Conservation (phyloP, 495 filamentous ascomycete species). For the Penicillium ochrochloron region DNA sequence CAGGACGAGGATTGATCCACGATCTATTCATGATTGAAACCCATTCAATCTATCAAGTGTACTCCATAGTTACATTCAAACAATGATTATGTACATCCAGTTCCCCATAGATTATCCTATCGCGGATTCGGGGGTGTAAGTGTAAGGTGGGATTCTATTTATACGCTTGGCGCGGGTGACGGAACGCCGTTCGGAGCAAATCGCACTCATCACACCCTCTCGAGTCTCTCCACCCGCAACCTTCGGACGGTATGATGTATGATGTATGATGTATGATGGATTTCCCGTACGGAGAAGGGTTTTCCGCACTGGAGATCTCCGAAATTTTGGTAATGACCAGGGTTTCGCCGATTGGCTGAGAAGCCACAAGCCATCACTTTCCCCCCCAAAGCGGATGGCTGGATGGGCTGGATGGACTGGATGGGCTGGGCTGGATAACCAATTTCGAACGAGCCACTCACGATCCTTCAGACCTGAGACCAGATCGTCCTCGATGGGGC, state of each 20-base stretch:
- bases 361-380: not conserved
- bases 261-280: not conserved
- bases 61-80: conserved; percentile 4
- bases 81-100: not conserved
- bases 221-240: not conserved
- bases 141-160: conserved; percentile 1
- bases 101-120: conserved; percentile 2
- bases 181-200: conserved; percentile 1
- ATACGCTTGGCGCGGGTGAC: conserved; percentile 8
- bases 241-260: not conserved
- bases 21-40: conserved; percentile 1
- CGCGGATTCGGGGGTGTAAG: not conserved
- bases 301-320: conserved; percentile 4
- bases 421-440: not conserved
- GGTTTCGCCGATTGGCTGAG: conserved; percentile 12
- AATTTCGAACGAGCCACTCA: conserved; percentile 1
- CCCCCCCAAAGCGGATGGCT: not conserved
- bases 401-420: not conserved
- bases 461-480: not conserved
- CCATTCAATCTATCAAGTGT: not conserved
- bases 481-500: conserved; percentile 10
- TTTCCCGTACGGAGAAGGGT: not conserved
- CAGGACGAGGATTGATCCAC: not conserved
- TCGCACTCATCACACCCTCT: conserved; percentile 2
- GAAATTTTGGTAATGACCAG: not conserved